These are phyloP conservation scores for Skeletonema grethae DNA, from an alignment of 108 stramenopile species.

Conservation along the genomic window DNA sequence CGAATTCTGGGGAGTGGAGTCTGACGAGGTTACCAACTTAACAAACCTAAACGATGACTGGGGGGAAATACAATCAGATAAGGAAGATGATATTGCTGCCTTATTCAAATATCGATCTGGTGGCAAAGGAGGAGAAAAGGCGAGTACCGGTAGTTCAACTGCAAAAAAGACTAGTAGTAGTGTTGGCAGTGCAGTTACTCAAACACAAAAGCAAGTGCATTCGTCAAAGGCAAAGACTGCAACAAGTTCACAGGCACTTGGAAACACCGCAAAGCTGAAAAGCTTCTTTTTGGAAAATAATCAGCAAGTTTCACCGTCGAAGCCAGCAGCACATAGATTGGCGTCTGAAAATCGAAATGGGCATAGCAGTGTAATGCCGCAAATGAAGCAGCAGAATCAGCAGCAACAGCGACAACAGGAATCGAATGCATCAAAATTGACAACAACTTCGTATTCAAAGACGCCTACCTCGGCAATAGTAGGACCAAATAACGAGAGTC, in stretches of 20 bases:
- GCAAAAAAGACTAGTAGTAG: neutral
- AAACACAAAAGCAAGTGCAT: neutral
- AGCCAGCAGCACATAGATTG: neutral
- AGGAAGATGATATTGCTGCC: conserved; percentile 1
- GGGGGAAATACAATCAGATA: neutral
- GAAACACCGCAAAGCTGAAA: neutral
- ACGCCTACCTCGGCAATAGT: neutral
- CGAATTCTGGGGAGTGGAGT: neutral
- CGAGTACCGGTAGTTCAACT: neutral
- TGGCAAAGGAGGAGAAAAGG: neutral
- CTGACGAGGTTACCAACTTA: conserved; percentile 4
- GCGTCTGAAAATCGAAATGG: neutral
- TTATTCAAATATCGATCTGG: conserved; percentile 2
- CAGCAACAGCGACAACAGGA: too few relatives aligned
- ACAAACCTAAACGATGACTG: neutral
- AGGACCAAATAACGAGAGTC: conserved; percentile 2
- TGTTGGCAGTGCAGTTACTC: too few relatives aligned
- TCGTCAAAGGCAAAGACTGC: neutral
- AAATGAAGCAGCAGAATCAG: neutral
- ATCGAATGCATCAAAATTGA: neutral
- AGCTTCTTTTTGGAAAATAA: neutral
- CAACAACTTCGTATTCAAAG: neutral
- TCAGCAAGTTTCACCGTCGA: neutral
- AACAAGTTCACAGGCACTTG: neutral
- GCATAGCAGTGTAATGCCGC: neutral